Percentiles rank a stretch among this genome's conserved stretches.
Evolutionary conservation across 768 basidiomycete genomes (phyloP).

Genomic region (Pisolithus marmoratus): DNA sequence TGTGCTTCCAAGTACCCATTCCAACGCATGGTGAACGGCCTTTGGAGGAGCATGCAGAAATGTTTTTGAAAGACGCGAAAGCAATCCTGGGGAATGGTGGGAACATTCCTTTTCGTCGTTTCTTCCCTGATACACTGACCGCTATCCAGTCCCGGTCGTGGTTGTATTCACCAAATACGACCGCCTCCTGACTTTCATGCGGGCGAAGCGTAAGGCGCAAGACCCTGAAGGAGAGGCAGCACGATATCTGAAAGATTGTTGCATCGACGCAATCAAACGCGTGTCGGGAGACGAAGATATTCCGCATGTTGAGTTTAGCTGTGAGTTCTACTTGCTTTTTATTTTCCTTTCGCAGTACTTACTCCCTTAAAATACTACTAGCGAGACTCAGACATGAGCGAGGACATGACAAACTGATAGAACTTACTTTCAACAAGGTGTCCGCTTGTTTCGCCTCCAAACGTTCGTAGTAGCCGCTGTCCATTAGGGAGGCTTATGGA

Average conservation of each 20-base stretch:
- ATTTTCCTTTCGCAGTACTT: too few relatives aligned
- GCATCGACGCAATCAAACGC: neutral
- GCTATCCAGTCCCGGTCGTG: neutral
- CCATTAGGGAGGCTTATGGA: neutral
- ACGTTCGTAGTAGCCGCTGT: too few relatives aligned
- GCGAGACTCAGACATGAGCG: neutral
- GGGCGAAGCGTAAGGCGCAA: neutral
- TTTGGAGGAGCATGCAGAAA: slow-evolving; percentile 1
- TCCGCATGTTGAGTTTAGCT: neutral
- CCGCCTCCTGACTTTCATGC: slow-evolving; percentile 4
- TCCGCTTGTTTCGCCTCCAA: neutral
- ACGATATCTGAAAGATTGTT: neutral
- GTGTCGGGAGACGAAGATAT: neutral
- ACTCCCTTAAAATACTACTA: neutral
- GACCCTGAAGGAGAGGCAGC: neutral
- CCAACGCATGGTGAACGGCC: neutral
- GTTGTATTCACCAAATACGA: slow-evolving; percentile 2
- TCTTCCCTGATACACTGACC: neutral
- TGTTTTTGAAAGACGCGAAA: neutral
- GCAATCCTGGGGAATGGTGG: slow-evolving; percentile 1
- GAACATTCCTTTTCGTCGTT: neutral
- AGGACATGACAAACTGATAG: neutral
- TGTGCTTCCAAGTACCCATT: slow-evolving; percentile 1
- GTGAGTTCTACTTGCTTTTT: neutral
- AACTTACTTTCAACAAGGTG: slow-evolving; percentile 2